These are phyloP conservation scores for Plasmodium sp. DNA, from an alignment of 169 alveolate species.

Conservation along the genomic window DNA sequence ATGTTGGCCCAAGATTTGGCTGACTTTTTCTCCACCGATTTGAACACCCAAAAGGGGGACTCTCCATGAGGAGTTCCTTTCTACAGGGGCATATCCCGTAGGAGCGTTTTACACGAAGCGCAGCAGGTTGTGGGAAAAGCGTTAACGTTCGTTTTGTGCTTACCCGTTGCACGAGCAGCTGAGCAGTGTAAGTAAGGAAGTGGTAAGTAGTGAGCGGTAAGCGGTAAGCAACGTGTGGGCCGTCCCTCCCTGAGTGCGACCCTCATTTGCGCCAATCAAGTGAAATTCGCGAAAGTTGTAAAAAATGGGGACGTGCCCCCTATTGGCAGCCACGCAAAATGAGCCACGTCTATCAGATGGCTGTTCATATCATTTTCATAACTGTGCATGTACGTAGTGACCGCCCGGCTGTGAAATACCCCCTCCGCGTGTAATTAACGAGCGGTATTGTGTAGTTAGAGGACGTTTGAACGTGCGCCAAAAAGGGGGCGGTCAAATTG, in stretches of 20 bases:
- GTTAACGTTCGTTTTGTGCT: not conserved
- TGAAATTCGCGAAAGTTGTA: not conserved
- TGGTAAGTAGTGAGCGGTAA: too few species aligned
- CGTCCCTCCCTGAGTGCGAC: not conserved
- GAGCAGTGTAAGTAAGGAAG: not conserved
- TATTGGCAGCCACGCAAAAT: not conserved
- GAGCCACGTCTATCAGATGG: not conserved
- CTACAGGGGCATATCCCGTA: not conserved
- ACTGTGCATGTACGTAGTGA: not conserved
- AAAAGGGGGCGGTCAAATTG: not conserved
- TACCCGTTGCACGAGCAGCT: not conserved
- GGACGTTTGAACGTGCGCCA: not conserved
- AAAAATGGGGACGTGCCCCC: not conserved
- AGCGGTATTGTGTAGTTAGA: not conserved
- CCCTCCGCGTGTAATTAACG: not conserved
- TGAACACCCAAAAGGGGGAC: not conserved
- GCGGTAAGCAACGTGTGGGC: not conserved
- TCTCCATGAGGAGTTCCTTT: not conserved
- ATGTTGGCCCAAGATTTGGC: not conserved
- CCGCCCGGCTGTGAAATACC: not conserved
- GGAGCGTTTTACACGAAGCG: not conserved
- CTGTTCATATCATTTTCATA: not conserved
- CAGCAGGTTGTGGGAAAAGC: not conserved
- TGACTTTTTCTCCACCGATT: not conserved
- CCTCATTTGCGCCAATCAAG: not conserved